Evolutionary conservation across 139 green algal species (phyloP).

Genomic region (Haematococcus lacustris): DNA sequence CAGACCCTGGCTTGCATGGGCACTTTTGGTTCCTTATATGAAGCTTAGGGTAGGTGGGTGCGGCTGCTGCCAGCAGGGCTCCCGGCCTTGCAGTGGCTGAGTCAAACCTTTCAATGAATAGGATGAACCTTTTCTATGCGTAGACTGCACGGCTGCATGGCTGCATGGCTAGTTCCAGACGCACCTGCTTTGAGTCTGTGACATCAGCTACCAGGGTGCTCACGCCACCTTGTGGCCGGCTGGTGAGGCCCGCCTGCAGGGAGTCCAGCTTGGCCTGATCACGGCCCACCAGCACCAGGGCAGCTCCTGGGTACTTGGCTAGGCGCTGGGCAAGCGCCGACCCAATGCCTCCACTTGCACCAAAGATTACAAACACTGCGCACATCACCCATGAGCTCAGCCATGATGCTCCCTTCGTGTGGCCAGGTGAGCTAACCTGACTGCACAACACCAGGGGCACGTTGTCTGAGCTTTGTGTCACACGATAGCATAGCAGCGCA

Average conservation of each 20-base stretch:
- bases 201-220: constrained; percentile 33
- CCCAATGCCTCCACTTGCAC: constrained; percentile 67
- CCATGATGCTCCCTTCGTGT: too few species aligned
- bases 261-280: constrained; percentile 39
- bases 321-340: constrained; percentile 45
- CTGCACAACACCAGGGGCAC: too few species aligned
- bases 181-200: constrained; percentile 44
- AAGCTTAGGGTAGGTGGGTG: not conserved
- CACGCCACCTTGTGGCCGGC: not conserved
- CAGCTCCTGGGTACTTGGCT: constrained; percentile 29
- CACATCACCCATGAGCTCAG: too few species aligned
- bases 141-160: not conserved
- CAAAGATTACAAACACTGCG: constrained; percentile 74
- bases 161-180: too few species aligned
- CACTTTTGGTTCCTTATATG: not conserved
- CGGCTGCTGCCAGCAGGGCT: not conserved
- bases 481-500: too few species aligned
- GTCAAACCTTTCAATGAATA: not conserved
- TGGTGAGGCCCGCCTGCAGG: constrained; percentile 16
- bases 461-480: too few species aligned
- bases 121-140: not conserved
- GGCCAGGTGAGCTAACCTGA: too few species aligned
- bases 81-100: not conserved
- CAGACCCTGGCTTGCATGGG: not conserved
- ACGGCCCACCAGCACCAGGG: constrained; percentile 49